A percentile compares a stretch with the other conserved stretches of the same genome.
Evolutionary conservation across 768 basidiomycete genomes (phyloP).

Genomic region (Galerina sulciceps): DNA sequence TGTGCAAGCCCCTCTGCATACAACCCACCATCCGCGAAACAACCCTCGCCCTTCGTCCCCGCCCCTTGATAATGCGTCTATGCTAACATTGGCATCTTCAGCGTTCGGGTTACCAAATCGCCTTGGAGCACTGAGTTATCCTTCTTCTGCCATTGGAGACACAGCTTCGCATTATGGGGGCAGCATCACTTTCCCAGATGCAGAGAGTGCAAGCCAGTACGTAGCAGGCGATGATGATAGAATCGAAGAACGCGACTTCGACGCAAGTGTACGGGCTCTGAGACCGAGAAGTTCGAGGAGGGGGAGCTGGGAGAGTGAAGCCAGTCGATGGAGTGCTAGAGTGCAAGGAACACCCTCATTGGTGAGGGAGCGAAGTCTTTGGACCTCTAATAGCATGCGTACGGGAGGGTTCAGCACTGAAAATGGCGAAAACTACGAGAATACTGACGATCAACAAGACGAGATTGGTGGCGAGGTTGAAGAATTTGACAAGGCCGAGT

Average conservation of each 20-base stretch:
- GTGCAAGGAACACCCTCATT: constrained; percentile 55
- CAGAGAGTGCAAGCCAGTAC: constrained; percentile 72
- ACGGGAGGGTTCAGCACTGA: constrained; percentile 62
- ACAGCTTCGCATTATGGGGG: constrained; percentile 77
- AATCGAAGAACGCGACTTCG: constrained; percentile 70
- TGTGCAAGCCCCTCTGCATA: constrained; percentile 87
- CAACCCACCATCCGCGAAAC: constrained; percentile 91
- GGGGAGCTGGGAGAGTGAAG: constrained; percentile 92
- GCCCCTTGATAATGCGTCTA: constrained; percentile 89
- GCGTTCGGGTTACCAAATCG: constrained; percentile 79
- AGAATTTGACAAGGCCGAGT: constrained; percentile 16
- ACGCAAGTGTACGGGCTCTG: constrained; percentile 90
- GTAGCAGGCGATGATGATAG: constrained; percentile 70
- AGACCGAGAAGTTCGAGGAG: constrained; percentile 83
- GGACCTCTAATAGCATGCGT: constrained; percentile 64
- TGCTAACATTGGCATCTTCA: constrained; percentile 92
- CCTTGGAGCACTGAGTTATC: constrained; percentile 42
- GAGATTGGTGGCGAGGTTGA: constrained; percentile 16
- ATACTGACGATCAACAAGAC: constrained; percentile 28
- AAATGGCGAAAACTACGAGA: constrained; percentile 36
- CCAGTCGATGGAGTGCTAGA: constrained; percentile 85
- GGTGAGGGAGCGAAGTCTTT: constrained; percentile 57
- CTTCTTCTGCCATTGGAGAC: constrained; percentile 60
- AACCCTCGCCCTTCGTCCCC: constrained; percentile 94
- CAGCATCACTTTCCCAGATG: constrained; percentile 58